Base-by-base conservation (phyloP, 371 early-diverging fungal species). In the Mortierella sp. region DNA sequence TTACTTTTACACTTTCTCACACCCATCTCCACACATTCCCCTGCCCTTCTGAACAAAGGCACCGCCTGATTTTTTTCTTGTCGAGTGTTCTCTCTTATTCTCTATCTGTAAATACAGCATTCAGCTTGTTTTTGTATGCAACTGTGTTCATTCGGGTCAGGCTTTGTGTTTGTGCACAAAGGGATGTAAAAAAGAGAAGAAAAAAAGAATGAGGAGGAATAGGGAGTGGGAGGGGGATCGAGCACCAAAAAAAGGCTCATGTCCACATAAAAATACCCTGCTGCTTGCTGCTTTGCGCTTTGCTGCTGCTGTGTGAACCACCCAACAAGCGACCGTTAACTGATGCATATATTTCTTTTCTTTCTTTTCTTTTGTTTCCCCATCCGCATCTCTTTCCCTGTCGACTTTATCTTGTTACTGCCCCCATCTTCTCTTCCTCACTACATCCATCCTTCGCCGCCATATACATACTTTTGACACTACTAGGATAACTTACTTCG, bases 401-500 rank as follows among this genome's bases (percentile, higher is more conserved):
- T 63, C 60, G 28, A 13, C 8, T 14, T 44, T 58, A 44, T 45
- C 42, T 7, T 38, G 44, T 31, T 38, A 65, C 65, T 65, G 65
- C 14, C 26, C 6, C 47, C 44, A 7, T 42, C 60, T 42, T 44
- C 19, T 13, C 70, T 38, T 38, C 42, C 42, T 5, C 42, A 38
- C 5, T 38, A 1, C 42, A 38, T 38, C 19, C 26, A 8, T 28
- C 24, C 45, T 34, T 24, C 45, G 21, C 70, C 58, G 44, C 57
- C 58, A n/a, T 44, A 2, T 14, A 26, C 50, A 31, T 13, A 28
- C 28, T 5, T 60, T 31, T 14, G 5, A 13, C 54, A 16, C 9
- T 58, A 26, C 24, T 73, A 83, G 81, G 82, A 88, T 48, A 78
- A 74, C 6, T 44, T 84, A 8, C 82, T 88, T 16, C 70, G 82